phyloP scores from a whole-genome alignment of 1,139 yeast species.

The Debaryomyces coudertii region DNA sequence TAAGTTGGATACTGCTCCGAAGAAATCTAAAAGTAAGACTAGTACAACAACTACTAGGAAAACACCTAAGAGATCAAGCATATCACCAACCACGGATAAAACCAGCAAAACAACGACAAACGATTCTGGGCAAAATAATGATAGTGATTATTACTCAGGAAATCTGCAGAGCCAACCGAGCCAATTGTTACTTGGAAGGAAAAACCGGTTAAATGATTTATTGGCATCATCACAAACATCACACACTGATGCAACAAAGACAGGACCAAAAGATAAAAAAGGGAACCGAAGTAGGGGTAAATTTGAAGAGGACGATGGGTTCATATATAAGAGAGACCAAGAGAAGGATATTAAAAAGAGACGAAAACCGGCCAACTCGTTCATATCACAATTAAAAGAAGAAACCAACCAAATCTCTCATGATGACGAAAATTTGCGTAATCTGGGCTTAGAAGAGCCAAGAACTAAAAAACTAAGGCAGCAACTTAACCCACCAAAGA shows the following conservation, averaged over 20 bases:
- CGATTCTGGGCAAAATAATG: constrained; percentile 3
- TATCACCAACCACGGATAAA: constrained; percentile 4
- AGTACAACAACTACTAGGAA: constrained; percentile 3
- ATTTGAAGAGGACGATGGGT: constrained; percentile 52
- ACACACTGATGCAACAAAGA: constrained; percentile 5
- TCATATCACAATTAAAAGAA: constrained; percentile 28
- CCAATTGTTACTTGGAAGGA: constrained; percentile 21
- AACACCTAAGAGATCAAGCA: constrained; percentile 4
- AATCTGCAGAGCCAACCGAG: constrained; percentile 15
- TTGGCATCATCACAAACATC: constrained; percentile 21
- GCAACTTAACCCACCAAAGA: not conserved
- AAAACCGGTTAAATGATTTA: constrained; percentile 31
- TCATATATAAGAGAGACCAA: constrained; percentile 42
- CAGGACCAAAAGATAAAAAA: constrained; percentile 7
- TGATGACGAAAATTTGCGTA: constrained; percentile 19
- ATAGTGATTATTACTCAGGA: constrained; percentile 8
- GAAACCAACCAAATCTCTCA: constrained; percentile 25
- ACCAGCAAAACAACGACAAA: not conserved
- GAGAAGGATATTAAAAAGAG: constrained; percentile 18
- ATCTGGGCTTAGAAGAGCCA: constrained; percentile 16
- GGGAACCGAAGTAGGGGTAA: constrained; percentile 11
- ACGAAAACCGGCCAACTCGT: constrained; percentile 28
- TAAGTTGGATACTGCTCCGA: constrained; percentile 7
- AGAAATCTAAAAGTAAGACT: constrained; percentile 1
- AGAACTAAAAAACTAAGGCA: constrained; percentile 5